Conservation (phyloP, 805 yeast genomes). For the Wickerhamiella dianesei region DNA sequence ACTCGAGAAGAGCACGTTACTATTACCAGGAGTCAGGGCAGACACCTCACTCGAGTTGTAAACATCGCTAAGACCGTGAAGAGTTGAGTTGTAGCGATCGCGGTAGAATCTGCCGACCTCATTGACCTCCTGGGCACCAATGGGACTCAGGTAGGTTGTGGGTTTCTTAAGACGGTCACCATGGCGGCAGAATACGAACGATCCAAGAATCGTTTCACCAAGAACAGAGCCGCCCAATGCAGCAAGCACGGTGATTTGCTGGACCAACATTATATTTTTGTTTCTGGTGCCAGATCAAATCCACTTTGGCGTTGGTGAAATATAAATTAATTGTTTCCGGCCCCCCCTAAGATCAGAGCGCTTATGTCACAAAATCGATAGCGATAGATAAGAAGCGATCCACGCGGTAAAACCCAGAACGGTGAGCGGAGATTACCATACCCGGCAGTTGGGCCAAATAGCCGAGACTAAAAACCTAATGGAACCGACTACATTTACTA, state of each 20-base stretch:
- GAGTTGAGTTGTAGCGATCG: constrained; percentile 27
- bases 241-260: neutral
- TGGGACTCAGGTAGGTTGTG: constrained; percentile 31
- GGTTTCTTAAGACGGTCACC: constrained; percentile 38
- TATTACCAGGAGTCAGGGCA: constrained; percentile 26
- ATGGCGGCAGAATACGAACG: constrained; percentile 37
- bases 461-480: too few species aligned
- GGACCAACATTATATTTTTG: neutral
- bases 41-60: constrained; percentile 28
- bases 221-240: constrained; percentile 2
- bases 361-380: neutral
- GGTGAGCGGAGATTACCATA: neutral
- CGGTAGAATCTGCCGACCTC: constrained; percentile 31
- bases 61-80: constrained; percentile 20
- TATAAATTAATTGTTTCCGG: too few species aligned
- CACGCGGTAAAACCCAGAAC: neutral
- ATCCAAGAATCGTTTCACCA: constrained; percentile 25
- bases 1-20: constrained; percentile 30
- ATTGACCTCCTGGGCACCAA: constrained; percentile 30
- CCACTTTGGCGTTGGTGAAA: too few species aligned
- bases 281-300: too few species aligned
- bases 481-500: too few species aligned
- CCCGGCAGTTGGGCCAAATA: too few species aligned
- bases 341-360: too few species aligned
- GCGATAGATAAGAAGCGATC: too few species aligned